Percentiles rank a stretch among this genome's conserved stretches.
Conservation (phyloP, 164 flowering plant genomes). For the Warburgia ugandensis region DNA sequence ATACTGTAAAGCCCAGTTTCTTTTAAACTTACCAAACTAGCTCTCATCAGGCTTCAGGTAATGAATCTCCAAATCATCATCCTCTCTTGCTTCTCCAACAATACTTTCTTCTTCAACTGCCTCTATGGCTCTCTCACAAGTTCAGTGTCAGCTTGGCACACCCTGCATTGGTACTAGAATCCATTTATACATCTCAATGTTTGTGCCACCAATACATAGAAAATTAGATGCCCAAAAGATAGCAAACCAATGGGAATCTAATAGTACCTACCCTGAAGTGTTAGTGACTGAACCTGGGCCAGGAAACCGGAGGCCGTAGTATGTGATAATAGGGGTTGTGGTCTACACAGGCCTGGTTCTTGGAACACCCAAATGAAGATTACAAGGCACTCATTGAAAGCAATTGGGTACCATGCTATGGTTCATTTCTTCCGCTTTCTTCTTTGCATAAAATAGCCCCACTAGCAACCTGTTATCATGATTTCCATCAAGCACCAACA, state of each 20-base stretch:
- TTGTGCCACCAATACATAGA: conserved; percentile 89
- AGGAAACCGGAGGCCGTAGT: conserved; percentile 37
- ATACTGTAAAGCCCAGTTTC: conserved; percentile 90
- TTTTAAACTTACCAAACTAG: conserved; percentile 86
- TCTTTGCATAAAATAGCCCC: too few relatives aligned
- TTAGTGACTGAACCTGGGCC: conserved; percentile 35
- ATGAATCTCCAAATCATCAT: conserved; percentile 55
- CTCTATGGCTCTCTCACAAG: conserved; percentile 73
- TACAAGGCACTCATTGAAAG: too few relatives aligned
- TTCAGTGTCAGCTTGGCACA: too few relatives aligned
- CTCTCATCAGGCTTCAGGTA: conserved; percentile 82
- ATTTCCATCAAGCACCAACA: too few relatives aligned
- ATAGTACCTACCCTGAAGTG: conserved; percentile 77
- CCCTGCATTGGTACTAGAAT: too few relatives aligned
- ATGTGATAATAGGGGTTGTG: too few relatives aligned
- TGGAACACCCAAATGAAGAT: too few relatives aligned
- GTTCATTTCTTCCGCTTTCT: too few relatives aligned
- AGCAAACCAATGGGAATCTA: conserved; percentile 81
- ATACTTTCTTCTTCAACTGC: conserved; percentile 52
- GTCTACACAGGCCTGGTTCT: too few relatives aligned
- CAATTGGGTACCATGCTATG: too few relatives aligned
- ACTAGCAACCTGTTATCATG: too few relatives aligned
- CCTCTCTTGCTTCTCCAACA: conserved; percentile 20
- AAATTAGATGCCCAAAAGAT: conserved; percentile 65
- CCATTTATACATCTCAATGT: conserved; percentile 91